Conservation (phyloP, 345 rosid species). For the Adansonia digitata region DNA sequence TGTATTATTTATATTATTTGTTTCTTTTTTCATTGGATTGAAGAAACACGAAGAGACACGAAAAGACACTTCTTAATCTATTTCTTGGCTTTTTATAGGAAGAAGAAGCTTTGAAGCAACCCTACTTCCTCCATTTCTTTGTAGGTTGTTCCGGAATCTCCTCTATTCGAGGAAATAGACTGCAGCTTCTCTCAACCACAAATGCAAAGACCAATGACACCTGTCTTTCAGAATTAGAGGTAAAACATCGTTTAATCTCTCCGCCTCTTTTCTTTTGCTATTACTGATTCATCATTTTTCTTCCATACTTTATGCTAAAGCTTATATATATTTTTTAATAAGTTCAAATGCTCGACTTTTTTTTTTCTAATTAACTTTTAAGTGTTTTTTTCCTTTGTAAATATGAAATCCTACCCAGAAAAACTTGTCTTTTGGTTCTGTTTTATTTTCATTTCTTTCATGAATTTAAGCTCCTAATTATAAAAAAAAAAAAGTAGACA, state of each 20-base stretch:
- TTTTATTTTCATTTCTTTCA: not conserved
- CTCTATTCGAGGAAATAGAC: not conserved
- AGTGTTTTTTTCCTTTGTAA: too few relatives aligned
- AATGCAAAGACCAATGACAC: not conserved
- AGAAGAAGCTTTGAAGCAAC: constrained; percentile 17
- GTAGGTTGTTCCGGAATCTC: not conserved
- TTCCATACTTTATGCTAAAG: not conserved
- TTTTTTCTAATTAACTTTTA: not conserved
- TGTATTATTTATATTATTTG: too few relatives aligned
- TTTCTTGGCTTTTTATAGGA: constrained; percentile 7
- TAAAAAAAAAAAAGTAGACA: not conserved
- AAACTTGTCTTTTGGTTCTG: not conserved
- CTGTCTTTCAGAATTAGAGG: constrained; percentile 4
- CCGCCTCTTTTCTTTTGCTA: not conserved
- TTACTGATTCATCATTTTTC: not conserved
- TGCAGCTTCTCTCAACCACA: not conserved
- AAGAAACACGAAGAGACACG: too few relatives aligned
- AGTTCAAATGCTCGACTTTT: not conserved
- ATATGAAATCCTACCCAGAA: not conserved
- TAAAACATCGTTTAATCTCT: not conserved
- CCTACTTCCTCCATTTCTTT: not conserved
- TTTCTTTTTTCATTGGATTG: too few relatives aligned
- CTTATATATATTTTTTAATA: not conserved
- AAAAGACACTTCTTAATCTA: not conserved
- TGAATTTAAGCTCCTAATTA: not conserved